Base-by-base conservation (phyloP, 352 stramenopile genomes). In the Phytophthora ohioensis region DNA sequence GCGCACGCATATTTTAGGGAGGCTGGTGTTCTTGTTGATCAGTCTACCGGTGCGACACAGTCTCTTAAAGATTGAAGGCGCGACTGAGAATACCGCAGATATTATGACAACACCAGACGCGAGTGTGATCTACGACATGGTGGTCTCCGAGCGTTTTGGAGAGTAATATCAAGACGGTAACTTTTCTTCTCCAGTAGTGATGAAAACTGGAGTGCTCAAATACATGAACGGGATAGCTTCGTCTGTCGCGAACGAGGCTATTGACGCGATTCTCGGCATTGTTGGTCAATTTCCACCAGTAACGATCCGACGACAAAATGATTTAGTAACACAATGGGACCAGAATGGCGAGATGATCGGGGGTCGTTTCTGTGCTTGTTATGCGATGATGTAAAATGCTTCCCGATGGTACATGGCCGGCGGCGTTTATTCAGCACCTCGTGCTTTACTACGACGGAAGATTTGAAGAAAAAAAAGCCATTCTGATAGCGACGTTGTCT, bases 261-360 rank as follows among this genome's bases (percentile, higher is more conserved):
- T 61, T 2, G 52, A 69, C 5, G 61, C 42, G 3, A 62, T 57
- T 52, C 4, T 57, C 31, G 17, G 11, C 21, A 49, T 49, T 7
- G 21, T 21, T 21, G 21, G 21, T 21, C 3, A 36, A 10, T n/a
- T 2, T 5, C 31, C 12, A 9, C 1, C 34, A 43, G 47, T 53
- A 36, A 9, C 36, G 32, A 15, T 57, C 10, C 12, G 32, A 36
- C 10, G 46, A 13, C 21, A 42, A 9, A 15, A 36, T 3, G 35
- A 55, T n/a, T 30, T 31, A 13, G 3, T 59, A n/a, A 67, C 38
- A 2, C 51, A 61, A 27, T 67, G 49, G 60, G 2, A 15, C 5
- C 9, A 60, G 30, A 67, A 67, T 39, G 49, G 49, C 2, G 49
- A 60, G 4, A 60, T 67, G 49, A 46, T 67, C 8, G 60, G 45